Conservation (phyloP, 2,329 filamentous ascomycete species). For the Tothia fuscella region DNA sequence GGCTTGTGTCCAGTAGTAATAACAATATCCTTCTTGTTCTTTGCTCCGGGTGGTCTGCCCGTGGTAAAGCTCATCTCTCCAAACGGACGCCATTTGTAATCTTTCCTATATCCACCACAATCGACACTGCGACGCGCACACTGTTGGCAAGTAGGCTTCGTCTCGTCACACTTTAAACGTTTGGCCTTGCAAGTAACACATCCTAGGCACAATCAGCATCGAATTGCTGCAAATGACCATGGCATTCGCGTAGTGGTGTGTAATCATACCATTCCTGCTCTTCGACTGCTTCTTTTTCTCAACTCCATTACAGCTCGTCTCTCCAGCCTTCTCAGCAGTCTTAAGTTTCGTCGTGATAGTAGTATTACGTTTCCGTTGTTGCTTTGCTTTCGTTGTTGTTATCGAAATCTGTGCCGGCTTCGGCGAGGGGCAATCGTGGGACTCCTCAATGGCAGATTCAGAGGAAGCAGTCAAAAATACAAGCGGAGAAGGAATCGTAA, state of each 20-base stretch:
- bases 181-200: conserved; percentile 65
- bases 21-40: conserved; percentile 26
- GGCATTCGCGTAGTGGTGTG: background rate
- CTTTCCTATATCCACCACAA: conserved; percentile 62
- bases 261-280: conserved; percentile 56
- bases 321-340: conserved; percentile 1
- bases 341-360: conserved; percentile 1
- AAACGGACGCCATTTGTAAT: conserved; percentile 64
- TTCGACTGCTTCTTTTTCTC: conserved; percentile 61
- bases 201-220: conserved; percentile 31
- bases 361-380: conserved; percentile 7
- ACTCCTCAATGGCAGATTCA: conserved; percentile 16
- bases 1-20: conserved; percentile 1
- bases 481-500: conserved; percentile 48
- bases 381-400: conserved; percentile 2
- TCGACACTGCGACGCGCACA: conserved; percentile 52
- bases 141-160: conserved; percentile 55
- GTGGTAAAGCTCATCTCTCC: conserved; percentile 47
- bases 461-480: conserved; percentile 35
- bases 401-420: conserved; percentile 7
- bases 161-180: conserved; percentile 62
- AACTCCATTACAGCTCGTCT: conserved; percentile 20
- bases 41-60: conserved; percentile 27
- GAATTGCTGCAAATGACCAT: background rate
- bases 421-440: conserved; percentile 19